phyloP scores from a whole-genome alignment of 2,329 filamentous ascomycete species.

The Aspergillus felis region DNA sequence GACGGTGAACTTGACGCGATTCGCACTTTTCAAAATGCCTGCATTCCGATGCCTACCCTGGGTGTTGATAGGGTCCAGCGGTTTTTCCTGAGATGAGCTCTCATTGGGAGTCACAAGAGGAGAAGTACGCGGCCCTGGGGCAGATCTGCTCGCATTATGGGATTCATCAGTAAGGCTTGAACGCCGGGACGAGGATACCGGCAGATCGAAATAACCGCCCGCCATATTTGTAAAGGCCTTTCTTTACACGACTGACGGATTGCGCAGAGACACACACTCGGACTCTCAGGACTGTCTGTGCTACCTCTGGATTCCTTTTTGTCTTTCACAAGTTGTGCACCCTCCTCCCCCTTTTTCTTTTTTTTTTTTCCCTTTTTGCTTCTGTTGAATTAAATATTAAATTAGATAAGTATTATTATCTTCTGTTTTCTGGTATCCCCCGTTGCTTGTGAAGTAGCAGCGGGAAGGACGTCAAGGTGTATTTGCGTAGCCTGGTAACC shows the following conservation, averaged over 20 bases:
- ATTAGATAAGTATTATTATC: not conserved
- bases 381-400: not conserved
- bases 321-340: not conserved
- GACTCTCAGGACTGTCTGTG: conserved; percentile 6
- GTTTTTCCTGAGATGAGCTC: conserved; percentile 13
- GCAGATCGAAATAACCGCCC: conserved; percentile 33
- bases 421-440: not conserved
- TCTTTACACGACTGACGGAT: conserved; percentile 6
- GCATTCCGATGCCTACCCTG: conserved; percentile 36
- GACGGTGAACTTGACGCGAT: conserved; percentile 32
- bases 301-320: conserved; percentile 6
- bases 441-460: not conserved
- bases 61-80: conserved; percentile 20
- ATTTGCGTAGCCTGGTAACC: conserved; percentile 10
- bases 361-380: not conserved
- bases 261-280: conserved; percentile 1
- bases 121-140: conserved; percentile 24
- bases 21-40: conserved; percentile 33
- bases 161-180: conserved; percentile 23
- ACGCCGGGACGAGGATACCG: conserved; percentile 22
- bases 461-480: not conserved
- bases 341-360: not conserved
- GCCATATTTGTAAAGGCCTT: conserved; percentile 22
- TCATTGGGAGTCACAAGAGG: conserved; percentile 23
- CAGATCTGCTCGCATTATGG: conserved; percentile 17